Percentiles rank a stretch among this genome's conserved stretches.
These are phyloP conservation scores for Debaryomyces udenii DNA, from an alignment of 1,139 yeast genomes.

Conservation along the genomic window DNA sequence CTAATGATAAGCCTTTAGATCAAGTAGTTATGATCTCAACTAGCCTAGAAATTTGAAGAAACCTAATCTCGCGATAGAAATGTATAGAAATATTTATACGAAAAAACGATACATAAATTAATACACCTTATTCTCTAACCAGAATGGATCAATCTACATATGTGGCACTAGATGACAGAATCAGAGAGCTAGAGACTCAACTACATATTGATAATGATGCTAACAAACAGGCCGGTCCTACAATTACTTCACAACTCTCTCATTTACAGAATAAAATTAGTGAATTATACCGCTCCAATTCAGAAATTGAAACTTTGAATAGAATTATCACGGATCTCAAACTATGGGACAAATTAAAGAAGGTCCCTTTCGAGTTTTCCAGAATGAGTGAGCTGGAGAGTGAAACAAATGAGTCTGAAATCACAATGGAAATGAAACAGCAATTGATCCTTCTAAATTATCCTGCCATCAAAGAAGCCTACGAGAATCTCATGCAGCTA, in stretches of 20 bases:
- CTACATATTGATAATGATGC: conserved; percentile 4
- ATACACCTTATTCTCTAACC: not conserved
- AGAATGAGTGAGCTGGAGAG: conserved; percentile 1
- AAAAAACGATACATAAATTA: not conserved
- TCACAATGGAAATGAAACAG: conserved; percentile 19
- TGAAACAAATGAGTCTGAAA: not conserved
- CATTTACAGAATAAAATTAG: conserved; percentile 20
- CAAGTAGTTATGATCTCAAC: conserved; percentile 13
- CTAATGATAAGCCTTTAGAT: conserved; percentile 24
- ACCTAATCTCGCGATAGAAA: conserved; percentile 5
- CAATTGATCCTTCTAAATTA: conserved; percentile 26
- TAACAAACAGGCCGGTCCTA: not conserved
- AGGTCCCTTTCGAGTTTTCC: conserved; percentile 8
- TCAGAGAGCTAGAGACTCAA: conserved; percentile 13
- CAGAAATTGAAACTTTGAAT: conserved; percentile 26
- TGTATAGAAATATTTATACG: not conserved
- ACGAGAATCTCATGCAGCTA: conserved; percentile 24
- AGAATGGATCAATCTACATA: conserved; percentile 12
- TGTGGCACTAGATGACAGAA: conserved; percentile 9
- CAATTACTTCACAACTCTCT: conserved; percentile 18
- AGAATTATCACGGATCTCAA: conserved; percentile 23
- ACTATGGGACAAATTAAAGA: conserved; percentile 18
- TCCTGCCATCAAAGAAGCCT: conserved; percentile 24
- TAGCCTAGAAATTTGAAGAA: conserved; percentile 3
- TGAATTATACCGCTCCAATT: conserved; percentile 21